Percentiles rank a stretch among this genome's conserved stretches.
phyloP scores from a whole-genome alignment of 176 grass and related monocot genomes.

The Bromus sterilis region DNA sequence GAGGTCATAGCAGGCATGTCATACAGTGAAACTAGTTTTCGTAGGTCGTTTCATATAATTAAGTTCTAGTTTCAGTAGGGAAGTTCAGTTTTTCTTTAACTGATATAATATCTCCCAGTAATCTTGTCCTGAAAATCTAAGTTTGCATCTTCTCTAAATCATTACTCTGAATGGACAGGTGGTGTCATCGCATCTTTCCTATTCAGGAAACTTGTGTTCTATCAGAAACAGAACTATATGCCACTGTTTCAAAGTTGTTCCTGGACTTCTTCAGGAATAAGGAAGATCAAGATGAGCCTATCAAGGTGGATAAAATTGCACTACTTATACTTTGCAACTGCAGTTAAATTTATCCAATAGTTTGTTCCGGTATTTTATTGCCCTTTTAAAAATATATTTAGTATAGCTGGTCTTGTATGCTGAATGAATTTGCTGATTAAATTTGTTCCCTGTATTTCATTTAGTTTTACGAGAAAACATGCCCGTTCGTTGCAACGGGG shows the following conservation, averaged over 20 bases:
- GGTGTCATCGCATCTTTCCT: conserved; percentile 94
- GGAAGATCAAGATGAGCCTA: conserved; percentile 35
- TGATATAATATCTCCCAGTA: not conserved
- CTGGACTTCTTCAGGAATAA: conserved; percentile 38
- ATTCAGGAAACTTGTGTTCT: conserved; percentile 91
- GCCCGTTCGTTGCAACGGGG: too few relatives aligned
- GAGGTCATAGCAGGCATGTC: not conserved
- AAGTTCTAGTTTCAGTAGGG: not conserved
- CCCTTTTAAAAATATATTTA: not conserved
- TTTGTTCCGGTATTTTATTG: not conserved
- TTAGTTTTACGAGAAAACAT: too few relatives aligned
- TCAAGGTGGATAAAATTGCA: conserved; percentile 53
- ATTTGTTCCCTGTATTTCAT: not conserved
- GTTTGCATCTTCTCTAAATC: conserved; percentile 2
- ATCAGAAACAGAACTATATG: conserved; percentile 55
- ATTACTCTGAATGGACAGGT: conserved; percentile 44
- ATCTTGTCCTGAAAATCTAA: not conserved
- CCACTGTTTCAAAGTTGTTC: conserved; percentile 73
- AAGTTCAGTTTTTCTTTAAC: not conserved
- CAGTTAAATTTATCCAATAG: not conserved
- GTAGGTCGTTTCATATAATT: not conserved
- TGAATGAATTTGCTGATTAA: not conserved
- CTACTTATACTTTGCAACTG: not conserved
- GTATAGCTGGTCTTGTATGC: not conserved
- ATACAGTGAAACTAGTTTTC: not conserved